phyloP scores from a whole-genome alignment of 1,284 basidiomycete species.

The Cystobasidium sp. region DNA sequence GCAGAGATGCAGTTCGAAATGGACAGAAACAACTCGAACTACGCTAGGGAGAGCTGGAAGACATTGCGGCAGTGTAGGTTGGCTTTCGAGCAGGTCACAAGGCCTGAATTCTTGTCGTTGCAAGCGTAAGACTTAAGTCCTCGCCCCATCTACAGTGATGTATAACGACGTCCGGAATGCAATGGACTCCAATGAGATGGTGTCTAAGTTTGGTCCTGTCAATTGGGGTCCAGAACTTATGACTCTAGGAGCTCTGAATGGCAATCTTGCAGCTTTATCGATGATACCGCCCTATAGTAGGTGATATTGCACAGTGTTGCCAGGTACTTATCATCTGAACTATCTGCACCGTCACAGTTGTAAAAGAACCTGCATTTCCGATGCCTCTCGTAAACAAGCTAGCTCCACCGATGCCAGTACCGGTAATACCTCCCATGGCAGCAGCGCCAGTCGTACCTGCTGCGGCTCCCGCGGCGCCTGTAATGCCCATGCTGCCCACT shows the following conservation, averaged over 20 bases:
- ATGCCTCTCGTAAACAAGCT: conserved; percentile 18
- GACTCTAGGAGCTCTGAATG: conserved; percentile 25
- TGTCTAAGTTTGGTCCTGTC: conserved; percentile 26
- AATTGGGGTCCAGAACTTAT: conserved; percentile 33
- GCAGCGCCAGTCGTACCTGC: neutral
- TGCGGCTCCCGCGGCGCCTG: neutral
- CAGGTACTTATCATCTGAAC: neutral
- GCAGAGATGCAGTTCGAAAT: conserved; percentile 27
- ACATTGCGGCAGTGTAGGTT: conserved; percentile 39
- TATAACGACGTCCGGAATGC: conserved; percentile 38
- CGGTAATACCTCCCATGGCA: conserved; percentile 12
- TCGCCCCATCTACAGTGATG: conserved; percentile 19
- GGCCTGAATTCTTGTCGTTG: neutral
- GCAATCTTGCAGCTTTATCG: conserved; percentile 13
- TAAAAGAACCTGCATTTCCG: conserved; percentile 9
- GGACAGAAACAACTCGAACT: conserved; percentile 32
- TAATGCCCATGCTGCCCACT: conserved; percentile 7
- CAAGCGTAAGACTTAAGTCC: neutral
- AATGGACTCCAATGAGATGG: conserved; percentile 40
- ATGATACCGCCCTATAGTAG: conserved; percentile 31
- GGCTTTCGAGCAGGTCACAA: neutral
- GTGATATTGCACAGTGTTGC: neutral
- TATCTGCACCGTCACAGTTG: neutral
- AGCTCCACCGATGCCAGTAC: conserved; percentile 15
- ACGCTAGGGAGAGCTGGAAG: conserved; percentile 38